Base-by-base conservation (phyloP, 2,329 filamentous ascomycete species). In the Aureobasidium melanogenum region DNA sequence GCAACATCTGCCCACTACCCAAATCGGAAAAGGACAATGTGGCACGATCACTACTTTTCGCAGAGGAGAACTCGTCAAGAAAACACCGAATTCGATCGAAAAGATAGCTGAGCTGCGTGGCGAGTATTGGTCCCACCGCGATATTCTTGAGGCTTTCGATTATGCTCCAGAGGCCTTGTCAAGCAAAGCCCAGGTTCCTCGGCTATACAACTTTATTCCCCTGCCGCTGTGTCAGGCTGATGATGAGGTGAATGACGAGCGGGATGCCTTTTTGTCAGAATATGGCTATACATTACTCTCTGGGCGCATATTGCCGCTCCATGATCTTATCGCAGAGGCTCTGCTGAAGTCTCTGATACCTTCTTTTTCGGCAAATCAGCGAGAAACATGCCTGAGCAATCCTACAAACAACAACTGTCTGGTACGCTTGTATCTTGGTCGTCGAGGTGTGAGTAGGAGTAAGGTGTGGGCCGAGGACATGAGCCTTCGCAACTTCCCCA, bases 401-500 rank as follows among this genome's bases (percentile, higher is more conserved):
- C 28, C 55, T 9, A 41, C 24, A 19, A 59, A 59, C 44, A 39
- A 39, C 17, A 39, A 79, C 59, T 83, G 79, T 50, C 69, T 84
- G 0, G 67, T 81, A 8, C 75, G 80, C 1, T 72, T 75, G 0
- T 83, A 82, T 51, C 67, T 83, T 0, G 80, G 80, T 6, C 72
- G 74, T n/a, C 62, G 68, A 39, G 63, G 69, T 14, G 38, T 30
- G 34, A 55, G 47, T 19, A 54, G 22, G 22, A 47, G 17, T 1
- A 50, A 58, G 15, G 32, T 36, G 7, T 10, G 59, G 8, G 68
- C 69, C 0, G 56, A 64, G 24, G 71, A 69, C 41, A 76, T 77
- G 62, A 76, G 69, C 22, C 67, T 84, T 0, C 72, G 77, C 0
- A 83, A 84, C 57, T 79, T 76, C 19, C 76, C 76, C 0, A 71